Evolutionary conservation across 371 early-diverging fungal species (phyloP), one percentile per base, ranked within the genome.

Genomic region (Dentiscutata heterogama): DNA sequence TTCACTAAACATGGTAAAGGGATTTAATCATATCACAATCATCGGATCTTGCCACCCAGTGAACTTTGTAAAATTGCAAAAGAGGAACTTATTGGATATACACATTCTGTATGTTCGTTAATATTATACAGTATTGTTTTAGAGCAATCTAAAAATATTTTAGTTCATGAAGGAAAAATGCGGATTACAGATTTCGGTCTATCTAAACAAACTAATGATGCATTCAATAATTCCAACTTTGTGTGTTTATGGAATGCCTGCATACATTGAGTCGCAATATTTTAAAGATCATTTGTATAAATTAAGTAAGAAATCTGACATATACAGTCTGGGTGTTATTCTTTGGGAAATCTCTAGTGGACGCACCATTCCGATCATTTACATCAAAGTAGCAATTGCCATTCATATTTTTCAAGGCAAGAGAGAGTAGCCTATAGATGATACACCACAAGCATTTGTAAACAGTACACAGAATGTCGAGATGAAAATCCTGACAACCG

Each of bases 101-200:
- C 0, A 35, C n/a, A 39, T 39, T 46, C 46, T 6, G 0, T 46
- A 10, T 11, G 10, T 46, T 46, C 11, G 10, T 46, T 46, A 46
- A 46, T 7, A 11, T 46, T 46, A 46, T 11, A n/a, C n/a, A n/a
- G n/a, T n/a, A 11, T 10, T 46, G 11, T 46, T 46, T 46, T 46
- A 46, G 6, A 71, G 71, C 25, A 71, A 50, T 71, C 71, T 20
- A n/a, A 16, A 71, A 71, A 71, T 46, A 71, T 71, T n/a, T 39
- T 71, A 18, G 25, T 71, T 42, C 42, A 71, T 8, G 25, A 46
- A 14, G 35, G 39, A 6, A 20, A 42, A 16, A 16, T 42, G 25
- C 50, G 20, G n/a, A 71, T 71, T 71, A 51, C 42, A 10, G 71
- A 71, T 46, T 39, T 71, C 25, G 71, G 71, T 0, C 10, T 71